These are phyloP conservation scores for Bacterosira constricta DNA, from an alignment of 108 stramenopile species.

Conservation along the genomic window DNA sequence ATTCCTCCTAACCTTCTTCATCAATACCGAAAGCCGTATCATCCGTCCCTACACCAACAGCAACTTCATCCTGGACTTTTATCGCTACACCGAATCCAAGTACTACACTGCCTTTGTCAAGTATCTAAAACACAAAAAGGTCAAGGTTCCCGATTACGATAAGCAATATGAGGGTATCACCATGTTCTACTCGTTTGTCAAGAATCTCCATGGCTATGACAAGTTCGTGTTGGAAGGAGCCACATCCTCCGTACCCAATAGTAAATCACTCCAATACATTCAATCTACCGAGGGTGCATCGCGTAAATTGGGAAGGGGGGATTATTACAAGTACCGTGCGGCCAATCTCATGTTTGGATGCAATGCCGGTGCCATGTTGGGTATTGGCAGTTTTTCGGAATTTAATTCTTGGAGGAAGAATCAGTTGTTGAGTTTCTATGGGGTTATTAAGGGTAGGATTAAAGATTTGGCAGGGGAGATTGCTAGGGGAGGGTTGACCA, in stretches of 20 bases:
- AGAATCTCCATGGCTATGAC: constrained; percentile 50
- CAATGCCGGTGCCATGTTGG: constrained; percentile 49
- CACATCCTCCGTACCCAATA: constrained; percentile 52
- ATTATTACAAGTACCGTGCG: constrained; percentile 64
- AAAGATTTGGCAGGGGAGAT: constrained; percentile 28
- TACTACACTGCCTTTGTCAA: constrained; percentile 38
- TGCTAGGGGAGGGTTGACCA: constrained; percentile 15
- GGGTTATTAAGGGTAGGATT: constrained; percentile 24
- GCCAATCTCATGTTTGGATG: constrained; percentile 59
- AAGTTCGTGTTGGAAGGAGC: constrained; percentile 53
- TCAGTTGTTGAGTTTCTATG: constrained; percentile 55
- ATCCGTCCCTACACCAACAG: constrained; percentile 54
- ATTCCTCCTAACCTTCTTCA: constrained; percentile 57
- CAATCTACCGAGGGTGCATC: constrained; percentile 46
- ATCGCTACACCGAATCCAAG: constrained; percentile 43
- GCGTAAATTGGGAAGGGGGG: constrained; percentile 35
- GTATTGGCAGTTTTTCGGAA: constrained; percentile 38
- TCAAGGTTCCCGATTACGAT: constrained; percentile 43
- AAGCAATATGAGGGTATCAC: constrained; percentile 40
- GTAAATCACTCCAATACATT: constrained; percentile 45
- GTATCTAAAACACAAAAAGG: constrained; percentile 32
- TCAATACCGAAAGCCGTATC: constrained; percentile 35
- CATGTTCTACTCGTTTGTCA: constrained; percentile 36
- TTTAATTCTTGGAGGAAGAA: constrained; percentile 65
- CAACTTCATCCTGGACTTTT: constrained; percentile 57